Evolutionary conservation across 1,284 basidiomycete genomes (phyloP).

Genomic region (Thelephora terrestris): DNA sequence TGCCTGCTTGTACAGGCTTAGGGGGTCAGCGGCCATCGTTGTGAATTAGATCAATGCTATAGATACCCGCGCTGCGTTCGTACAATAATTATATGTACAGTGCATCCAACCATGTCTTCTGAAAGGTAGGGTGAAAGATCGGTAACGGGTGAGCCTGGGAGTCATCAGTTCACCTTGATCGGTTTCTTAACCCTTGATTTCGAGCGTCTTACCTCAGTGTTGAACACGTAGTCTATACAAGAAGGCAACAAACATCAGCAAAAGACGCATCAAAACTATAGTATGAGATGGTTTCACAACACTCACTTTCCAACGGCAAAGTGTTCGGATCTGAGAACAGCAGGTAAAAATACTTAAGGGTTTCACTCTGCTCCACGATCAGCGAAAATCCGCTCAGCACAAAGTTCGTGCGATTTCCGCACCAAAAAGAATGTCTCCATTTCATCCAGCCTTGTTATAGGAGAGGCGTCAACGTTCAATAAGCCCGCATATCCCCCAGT

Average conservation of each 20-base stretch:
- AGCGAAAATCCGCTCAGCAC: slow-evolving; percentile 1
- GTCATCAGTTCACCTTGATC: too few species aligned
- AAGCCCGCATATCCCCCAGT: slow-evolving; percentile 81
- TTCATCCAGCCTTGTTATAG: slow-evolving; percentile 67
- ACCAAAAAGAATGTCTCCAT: slow-evolving; percentile 96
- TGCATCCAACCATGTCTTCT: slow-evolving; percentile 35
- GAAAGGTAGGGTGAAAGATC: slow-evolving; percentile 44
- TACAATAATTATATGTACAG: not conserved
- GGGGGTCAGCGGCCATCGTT: too few species aligned
- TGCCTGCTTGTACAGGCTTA: too few species aligned
- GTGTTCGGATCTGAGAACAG: slow-evolving; percentile 71
- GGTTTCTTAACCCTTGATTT: slow-evolving; percentile 3
- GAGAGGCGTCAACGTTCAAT: slow-evolving; percentile 71
- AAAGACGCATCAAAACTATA: not conserved
- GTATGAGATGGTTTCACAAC: not conserved
- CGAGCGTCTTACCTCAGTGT: slow-evolving; percentile 64
- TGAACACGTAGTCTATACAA: slow-evolving; percentile 77
- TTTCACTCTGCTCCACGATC: slow-evolving; percentile 57
- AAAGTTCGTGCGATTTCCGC: slow-evolving; percentile 13
- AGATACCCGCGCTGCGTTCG: too few species aligned
- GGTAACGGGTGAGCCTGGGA: slow-evolving; percentile 59
- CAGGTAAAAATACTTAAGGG: slow-evolving; percentile 90
- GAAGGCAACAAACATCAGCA: not conserved
- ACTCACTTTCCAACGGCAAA: slow-evolving; percentile 67
- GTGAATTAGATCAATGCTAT: too few species aligned